Conservation (phyloP, 495 filamentous ascomycete genomes). For the Podospora sp. region DNA sequence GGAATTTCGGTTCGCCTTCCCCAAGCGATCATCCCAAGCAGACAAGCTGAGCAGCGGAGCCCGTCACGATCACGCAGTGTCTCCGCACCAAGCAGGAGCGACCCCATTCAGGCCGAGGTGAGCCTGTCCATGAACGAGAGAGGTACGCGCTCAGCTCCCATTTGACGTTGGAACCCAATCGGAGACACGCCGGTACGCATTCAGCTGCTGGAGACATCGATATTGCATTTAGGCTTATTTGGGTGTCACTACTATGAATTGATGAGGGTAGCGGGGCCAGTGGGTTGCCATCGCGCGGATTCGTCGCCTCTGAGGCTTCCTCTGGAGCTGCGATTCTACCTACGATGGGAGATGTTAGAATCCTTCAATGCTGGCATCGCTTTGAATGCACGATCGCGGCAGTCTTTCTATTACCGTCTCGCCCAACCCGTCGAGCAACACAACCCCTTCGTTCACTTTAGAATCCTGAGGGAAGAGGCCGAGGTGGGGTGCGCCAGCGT, state of each 20-base stretch:
- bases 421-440: too few relatives aligned
- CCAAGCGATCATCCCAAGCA: neutral
- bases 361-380: too few relatives aligned
- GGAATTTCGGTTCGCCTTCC: constrained; percentile 8
- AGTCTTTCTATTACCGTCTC: too few relatives aligned
- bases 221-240: constrained; percentile 2
- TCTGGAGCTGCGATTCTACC: neutral
- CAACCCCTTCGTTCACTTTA: neutral
- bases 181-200: too few relatives aligned
- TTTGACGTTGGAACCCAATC: too few relatives aligned
- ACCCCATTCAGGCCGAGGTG: too few relatives aligned
- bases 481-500: neutral
- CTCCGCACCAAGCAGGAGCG: neutral
- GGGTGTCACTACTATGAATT: neutral
- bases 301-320: neutral
- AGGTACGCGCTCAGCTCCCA: too few relatives aligned
- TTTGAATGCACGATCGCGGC: too few relatives aligned
- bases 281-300: neutral
- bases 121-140: too few relatives aligned
- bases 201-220: neutral
- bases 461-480: neutral
- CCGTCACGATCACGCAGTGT: neutral
- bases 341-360: too few relatives aligned
- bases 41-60: neutral
- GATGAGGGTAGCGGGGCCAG: too few relatives aligned